Conservation (phyloP, 1,284 basidiomycete species). For the Microbotryum silenes-acaulis region DNA sequence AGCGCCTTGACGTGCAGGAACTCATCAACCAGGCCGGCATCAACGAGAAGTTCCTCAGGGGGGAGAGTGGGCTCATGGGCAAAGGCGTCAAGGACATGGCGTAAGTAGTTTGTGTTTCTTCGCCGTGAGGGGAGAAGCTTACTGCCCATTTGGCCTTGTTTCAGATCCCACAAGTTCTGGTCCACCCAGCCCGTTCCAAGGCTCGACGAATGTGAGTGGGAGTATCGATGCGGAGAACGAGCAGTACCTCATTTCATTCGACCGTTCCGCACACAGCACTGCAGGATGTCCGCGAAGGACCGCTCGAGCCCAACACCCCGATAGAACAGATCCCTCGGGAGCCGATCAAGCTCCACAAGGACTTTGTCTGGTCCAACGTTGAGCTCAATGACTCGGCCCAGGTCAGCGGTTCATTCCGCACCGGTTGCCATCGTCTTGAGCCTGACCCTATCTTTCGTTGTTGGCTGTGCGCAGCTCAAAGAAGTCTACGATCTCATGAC, state of each 20-base stretch:
- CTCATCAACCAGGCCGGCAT: conserved; percentile 19
- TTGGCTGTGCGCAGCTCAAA: conserved; percentile 53
- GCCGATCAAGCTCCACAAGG: conserved; percentile 77
- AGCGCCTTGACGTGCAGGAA: conserved; percentile 11
- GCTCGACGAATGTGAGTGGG: conserved; percentile 47
- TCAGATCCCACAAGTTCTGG: conserved; percentile 79
- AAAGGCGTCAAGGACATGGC: conserved; percentile 28
- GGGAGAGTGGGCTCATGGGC: conserved; percentile 28
- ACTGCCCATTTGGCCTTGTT: neutral
- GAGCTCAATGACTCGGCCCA: conserved; percentile 71
- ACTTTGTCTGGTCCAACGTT: conserved; percentile 84
- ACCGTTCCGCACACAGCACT: conserved; percentile 43
- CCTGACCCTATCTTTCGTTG: neutral
- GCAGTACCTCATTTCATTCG: no score
- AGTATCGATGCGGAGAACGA: no score
- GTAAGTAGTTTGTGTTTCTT: neutral
- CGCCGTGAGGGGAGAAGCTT: neutral
- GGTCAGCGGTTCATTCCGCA: conserved; percentile 43
- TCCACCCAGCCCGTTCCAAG: conserved; percentile 91
- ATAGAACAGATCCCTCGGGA: conserved; percentile 74
- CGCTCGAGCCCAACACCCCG: conserved; percentile 75
- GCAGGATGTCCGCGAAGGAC: conserved; percentile 59
- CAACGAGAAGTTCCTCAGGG: conserved; percentile 20
- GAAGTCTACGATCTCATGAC: conserved; percentile 91
- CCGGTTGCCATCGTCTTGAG: neutral